Base-by-base conservation (phyloP, 345 rosid species). In the Pseudoturritis turrita region DNA sequence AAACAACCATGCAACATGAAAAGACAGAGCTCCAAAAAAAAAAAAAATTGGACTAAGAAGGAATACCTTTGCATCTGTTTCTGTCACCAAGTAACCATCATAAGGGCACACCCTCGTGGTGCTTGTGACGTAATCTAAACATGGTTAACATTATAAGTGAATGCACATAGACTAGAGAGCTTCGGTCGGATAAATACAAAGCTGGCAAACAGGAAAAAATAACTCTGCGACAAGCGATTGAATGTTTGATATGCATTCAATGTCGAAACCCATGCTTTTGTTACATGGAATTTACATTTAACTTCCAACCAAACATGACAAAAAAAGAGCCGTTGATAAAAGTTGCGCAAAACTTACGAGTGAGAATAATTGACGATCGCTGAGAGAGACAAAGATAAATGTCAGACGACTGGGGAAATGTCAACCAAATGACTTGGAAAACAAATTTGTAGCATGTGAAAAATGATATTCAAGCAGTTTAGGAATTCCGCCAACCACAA, bases 141-240 rank as follows among this genome's bases (percentile, higher is more conserved):
- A 91, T 7, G 89, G 89, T 63, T 87, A 86, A 77, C 97, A 91
- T 40, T 84, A 91, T 9, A 91, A 67, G 62, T 91, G 97, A 68
- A 88, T 86, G 74, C 97, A 91, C 68, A 86, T 90, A 3, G 93
- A 82, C 75, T 86, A 96, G 9, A 91, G 74, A 13, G 96, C 96
- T 81, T 91, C 97, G 60, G 78, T 83, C 12, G 97, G 97, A 74
- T 80, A 79, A 28, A 91, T 84, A 9, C 89, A 90, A 55, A 86
- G 52, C 7, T 88, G 88, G 61, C 96, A 91, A 46, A 89, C 88
- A 5, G 93, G 88, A 53, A 96, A 91, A 67, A 91, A 91, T 73
- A 81, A 86, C 80, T 89, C 96, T 18, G 87, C 88, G 3, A 91
- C 81, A 13, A 91, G 74, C 47, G 88, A 81, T 75, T 91, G 91